These are phyloP conservation scores for Geotrichum carabidarum DNA, from an alignment of 1,139 yeast species.

Conservation along the genomic window DNA sequence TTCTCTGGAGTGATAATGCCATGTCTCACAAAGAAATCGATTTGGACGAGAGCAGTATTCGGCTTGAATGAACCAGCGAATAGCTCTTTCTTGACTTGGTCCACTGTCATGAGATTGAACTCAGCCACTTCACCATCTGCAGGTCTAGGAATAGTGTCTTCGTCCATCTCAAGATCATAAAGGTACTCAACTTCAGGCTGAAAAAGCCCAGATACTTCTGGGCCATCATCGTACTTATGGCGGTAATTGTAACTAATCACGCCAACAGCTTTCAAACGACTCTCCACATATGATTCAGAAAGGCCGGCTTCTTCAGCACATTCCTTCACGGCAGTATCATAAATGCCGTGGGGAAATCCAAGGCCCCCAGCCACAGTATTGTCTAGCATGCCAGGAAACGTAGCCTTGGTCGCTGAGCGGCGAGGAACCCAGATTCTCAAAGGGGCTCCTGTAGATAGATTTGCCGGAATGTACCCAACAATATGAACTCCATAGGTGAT, in stretches of 20 bases:
- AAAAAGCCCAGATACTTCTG: slow-evolving; percentile 42
- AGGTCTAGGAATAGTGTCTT: slow-evolving; percentile 56
- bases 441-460: slow-evolving; percentile 37
- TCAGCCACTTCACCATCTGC: slow-evolving; percentile 19
- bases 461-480: slow-evolving; percentile 62
- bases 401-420: slow-evolving; percentile 68
- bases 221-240: slow-evolving; percentile 21
- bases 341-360: slow-evolving; percentile 71
- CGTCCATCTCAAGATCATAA: slow-evolving; percentile 62
- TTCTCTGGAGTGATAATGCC: slow-evolving; percentile 58
- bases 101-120: slow-evolving; percentile 25
- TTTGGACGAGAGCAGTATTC: slow-evolving; percentile 71
- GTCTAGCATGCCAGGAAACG: slow-evolving; percentile 87
- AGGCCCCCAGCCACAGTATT: slow-evolving; percentile 95
- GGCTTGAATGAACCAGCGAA: slow-evolving; percentile 68
- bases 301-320: slow-evolving; percentile 89
- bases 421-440: slow-evolving; percentile 80
- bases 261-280: slow-evolving; percentile 52
- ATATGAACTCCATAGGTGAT: slow-evolving; percentile 87
- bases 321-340: slow-evolving; percentile 79
- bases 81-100: slow-evolving; percentile 50
- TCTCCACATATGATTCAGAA: slow-evolving; percentile 45
- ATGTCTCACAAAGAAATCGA: slow-evolving; percentile 81
- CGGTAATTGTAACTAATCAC: slow-evolving; percentile 60
- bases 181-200: slow-evolving; percentile 88